Conservation (phyloP, 306 rosid genomes). For the Alnus rubra region DNA sequence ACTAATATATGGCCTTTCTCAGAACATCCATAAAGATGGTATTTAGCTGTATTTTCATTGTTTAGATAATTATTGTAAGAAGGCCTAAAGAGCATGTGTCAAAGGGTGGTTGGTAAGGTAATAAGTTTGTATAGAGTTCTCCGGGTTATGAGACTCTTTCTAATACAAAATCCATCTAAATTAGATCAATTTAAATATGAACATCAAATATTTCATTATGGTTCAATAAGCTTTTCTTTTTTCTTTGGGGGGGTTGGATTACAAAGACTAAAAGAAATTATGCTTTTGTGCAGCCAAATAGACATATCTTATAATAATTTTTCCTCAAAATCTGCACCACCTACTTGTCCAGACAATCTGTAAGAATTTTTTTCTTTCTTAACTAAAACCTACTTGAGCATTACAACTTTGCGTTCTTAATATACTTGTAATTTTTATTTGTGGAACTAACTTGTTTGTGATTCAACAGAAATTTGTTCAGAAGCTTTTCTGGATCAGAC, state of each 20-base stretch:
- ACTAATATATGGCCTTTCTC: not conserved
- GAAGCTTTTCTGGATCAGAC: conserved; percentile 9
- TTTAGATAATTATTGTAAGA: not conserved
- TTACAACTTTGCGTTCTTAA: not conserved
- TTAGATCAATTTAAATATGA: not conserved
- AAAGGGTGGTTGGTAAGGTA: not conserved
- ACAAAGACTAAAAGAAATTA: not conserved
- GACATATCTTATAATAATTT: conserved; percentile 35
- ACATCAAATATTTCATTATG: not conserved
- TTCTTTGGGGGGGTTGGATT: no score
- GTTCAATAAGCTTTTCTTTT: no score
- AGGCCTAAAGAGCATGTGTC: not conserved
- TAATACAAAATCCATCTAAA: not conserved
- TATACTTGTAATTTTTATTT: no score
- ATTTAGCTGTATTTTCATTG: not conserved
- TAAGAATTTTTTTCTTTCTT: conserved; percentile 1
- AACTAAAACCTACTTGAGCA: not conserved
- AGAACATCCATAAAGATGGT: not conserved
- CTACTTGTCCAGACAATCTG: conserved; percentile 10
- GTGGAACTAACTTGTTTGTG: not conserved
- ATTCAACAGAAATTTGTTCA: conserved; percentile 34
- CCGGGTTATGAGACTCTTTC: not conserved
- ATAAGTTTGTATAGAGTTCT: not conserved
- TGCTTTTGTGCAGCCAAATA: conserved; percentile 11
- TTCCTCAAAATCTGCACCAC: not conserved